Evolutionary conservation across 75 land plant genomes (phyloP), one percentile per base, ranked within the genome.

Genomic region (Cunninghamia lanceolata): DNA sequence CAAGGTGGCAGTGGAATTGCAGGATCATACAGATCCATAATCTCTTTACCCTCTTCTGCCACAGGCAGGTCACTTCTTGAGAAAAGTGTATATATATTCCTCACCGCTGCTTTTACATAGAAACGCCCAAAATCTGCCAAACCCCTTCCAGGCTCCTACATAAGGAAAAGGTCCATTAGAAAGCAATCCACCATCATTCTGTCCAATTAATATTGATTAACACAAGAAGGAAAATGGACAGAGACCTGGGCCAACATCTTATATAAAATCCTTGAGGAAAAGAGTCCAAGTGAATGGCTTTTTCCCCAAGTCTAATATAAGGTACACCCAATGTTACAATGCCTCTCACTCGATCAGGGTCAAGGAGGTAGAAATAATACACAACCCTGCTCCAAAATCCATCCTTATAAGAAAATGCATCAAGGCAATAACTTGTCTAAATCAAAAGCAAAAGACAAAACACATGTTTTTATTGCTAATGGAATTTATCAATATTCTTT

Each of bases 51-150:
- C n/a, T n/a, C n/a, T n/a, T n/a, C n/a, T n/a, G n/a, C n/a, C n/a
- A n/a, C n/a, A n/a, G n/a, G n/a, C n/a, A n/a, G n/a, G n/a, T n/a
- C n/a, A n/a, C n/a, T n/a, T n/a, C n/a, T n/a, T n/a, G n/a, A n/a
- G n/a, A n/a, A n/a, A n/a, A n/a, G n/a, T n/a, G n/a, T n/a, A n/a
- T n/a, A n/a, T n/a, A n/a, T n/a, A n/a, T n/a, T n/a, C n/a, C n/a
- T n/a, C n/a, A n/a, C n/a, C n/a, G n/a, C n/a, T n/a, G n/a, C n/a
- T n/a, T n/a, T n/a, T n/a, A n/a, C n/a, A n/a, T n/a, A 45, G 86
- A 89, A 89, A 38, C 96, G 91, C 4, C 91, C 93, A 83, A 95
- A 95, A 87, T 95, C 96, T 74, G 93, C 94, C 88, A 93, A 94
- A 32, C 94, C 94, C 83, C 92, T 74, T 59, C 93, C 96, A 30